phyloP scores from a whole-genome alignment of 352 stramenopile species.

The Pythium scleroteichum region DNA sequence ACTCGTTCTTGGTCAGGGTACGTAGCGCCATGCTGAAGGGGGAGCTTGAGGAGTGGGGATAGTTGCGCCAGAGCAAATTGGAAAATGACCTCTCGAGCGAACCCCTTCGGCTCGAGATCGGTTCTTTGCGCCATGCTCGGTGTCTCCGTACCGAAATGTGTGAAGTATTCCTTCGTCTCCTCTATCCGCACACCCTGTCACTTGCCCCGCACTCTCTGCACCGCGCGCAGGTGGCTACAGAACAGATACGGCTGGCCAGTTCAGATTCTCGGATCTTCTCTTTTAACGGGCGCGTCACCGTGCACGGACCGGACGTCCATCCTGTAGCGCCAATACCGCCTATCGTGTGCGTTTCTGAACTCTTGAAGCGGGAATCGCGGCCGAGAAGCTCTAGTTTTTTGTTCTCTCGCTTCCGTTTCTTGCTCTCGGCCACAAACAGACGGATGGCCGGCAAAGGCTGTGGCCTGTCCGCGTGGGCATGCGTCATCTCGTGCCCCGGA shows the following conservation, averaged over 20 bases:
- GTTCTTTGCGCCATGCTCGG: too few relatives aligned
- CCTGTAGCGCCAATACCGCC: background rate
- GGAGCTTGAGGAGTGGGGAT: background rate
- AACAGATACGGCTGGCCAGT: too few relatives aligned
- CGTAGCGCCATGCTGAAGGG: background rate
- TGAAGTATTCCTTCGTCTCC: background rate
- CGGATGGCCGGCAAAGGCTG: background rate
- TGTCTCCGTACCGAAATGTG: background rate
- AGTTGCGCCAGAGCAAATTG: background rate
- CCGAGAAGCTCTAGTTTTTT: background rate
- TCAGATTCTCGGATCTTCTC: too few relatives aligned
- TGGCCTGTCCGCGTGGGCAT: background rate
- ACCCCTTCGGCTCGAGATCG: too few relatives aligned
- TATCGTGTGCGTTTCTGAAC: background rate
- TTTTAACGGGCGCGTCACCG: too few relatives aligned
- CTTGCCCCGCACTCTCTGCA: too few relatives aligned
- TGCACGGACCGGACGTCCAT: background rate
- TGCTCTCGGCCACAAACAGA: background rate
- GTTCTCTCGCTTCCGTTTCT: background rate
- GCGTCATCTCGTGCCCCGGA: background rate
- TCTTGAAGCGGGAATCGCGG: background rate
- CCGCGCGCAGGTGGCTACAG: too few relatives aligned
- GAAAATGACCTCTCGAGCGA: background rate
- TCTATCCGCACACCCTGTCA: background rate
- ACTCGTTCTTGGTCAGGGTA: conserved; percentile 16